A percentile compares a stretch with the other conserved stretches of the same genome.
Conservation (phyloP, 1,284 basidiomycete species). For the Microbotryum intermedium region DNA sequence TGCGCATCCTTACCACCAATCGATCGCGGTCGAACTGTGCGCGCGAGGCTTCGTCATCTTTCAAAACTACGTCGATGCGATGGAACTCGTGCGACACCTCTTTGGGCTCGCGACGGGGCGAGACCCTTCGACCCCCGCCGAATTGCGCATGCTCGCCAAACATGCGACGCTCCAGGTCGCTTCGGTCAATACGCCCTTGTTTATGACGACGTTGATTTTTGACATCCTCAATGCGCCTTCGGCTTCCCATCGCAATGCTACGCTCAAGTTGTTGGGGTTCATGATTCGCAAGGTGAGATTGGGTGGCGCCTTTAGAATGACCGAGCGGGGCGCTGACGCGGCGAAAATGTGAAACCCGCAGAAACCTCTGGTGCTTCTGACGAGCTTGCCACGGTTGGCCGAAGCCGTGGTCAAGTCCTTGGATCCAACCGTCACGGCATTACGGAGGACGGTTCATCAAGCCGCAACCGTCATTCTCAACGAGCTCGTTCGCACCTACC, state of each 20-base stretch:
- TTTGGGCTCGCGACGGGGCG: conserved; percentile 76
- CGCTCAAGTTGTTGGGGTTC: conserved; percentile 89
- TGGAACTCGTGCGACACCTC: conserved; percentile 75
- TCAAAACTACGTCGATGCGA: conserved; percentile 87
- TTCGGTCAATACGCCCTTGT: conserved; percentile 70
- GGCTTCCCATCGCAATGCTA: conserved; percentile 67
- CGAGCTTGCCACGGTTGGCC: conserved; percentile 75
- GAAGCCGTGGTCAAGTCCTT: conserved; percentile 95
- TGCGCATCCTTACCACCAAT: conserved; percentile 51
- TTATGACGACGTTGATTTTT: conserved; percentile 88
- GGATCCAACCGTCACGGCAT: conserved; percentile 75
- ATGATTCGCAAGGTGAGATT: conserved; percentile 70
- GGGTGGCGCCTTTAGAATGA: neutral
- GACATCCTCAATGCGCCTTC: conserved; percentile 73
- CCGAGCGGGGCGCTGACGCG: neutral
- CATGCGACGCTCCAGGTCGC: conserved; percentile 77
- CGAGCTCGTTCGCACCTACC: conserved; percentile 78
- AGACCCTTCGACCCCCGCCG: conserved; percentile 53
- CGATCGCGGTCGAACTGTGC: conserved; percentile 79
- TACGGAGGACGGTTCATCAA: conserved; percentile 78
- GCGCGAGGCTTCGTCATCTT: conserved; percentile 83
- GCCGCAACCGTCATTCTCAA: conserved; percentile 88
- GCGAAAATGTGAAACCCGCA: conserved; percentile 35
- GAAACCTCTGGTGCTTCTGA: conserved; percentile 76
- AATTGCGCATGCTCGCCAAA: conserved; percentile 33